A percentile compares a stretch with the other conserved stretches of the same genome.
These are phyloP conservation scores for Luvunga scandens DNA, from an alignment of 345 rosid genomes.

Conservation along the genomic window DNA sequence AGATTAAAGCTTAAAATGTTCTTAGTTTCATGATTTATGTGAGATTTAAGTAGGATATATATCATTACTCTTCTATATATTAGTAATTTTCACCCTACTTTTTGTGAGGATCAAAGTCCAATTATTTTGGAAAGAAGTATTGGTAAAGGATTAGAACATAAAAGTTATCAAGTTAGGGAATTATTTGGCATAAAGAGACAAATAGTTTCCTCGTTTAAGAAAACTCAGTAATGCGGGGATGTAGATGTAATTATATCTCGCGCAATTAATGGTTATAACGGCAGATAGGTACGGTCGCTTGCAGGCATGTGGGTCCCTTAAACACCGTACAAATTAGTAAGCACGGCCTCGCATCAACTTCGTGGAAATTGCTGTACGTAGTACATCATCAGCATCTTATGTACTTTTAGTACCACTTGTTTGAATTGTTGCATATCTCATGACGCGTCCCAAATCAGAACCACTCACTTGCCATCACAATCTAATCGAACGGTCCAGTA, in stretches of 20 bases:
- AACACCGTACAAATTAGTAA: conserved; percentile 29
- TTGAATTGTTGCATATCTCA: not conserved
- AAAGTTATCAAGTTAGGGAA: not conserved
- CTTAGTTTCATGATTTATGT: too few species aligned
- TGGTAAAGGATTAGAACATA: too few species aligned
- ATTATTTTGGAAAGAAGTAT: too few species aligned
- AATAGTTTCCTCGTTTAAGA: too few species aligned
- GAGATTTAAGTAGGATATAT: too few species aligned
- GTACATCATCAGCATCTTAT: not conserved
- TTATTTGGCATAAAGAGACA: not conserved
- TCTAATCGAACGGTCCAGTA: conserved; percentile 4
- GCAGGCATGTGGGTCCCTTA: conserved; percentile 24
- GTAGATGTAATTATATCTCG: not conserved
- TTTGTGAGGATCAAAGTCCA: too few species aligned
- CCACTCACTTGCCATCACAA: not conserved
- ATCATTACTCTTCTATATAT: too few species aligned
- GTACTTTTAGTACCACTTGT: conserved; percentile 11
- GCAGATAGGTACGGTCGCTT: not conserved
- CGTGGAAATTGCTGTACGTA: not conserved
- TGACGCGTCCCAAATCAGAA: not conserved
- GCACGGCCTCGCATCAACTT: conserved; percentile 5
- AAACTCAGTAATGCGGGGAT: not conserved
- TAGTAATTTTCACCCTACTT: too few species aligned
- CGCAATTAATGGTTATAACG: not conserved
- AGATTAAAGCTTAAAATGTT: too few species aligned